Evolutionary conservation across 805 yeast genomes (phyloP), one percentile per base, ranked within the genome.

Genomic region (Maudiozyma bulderi): DNA sequence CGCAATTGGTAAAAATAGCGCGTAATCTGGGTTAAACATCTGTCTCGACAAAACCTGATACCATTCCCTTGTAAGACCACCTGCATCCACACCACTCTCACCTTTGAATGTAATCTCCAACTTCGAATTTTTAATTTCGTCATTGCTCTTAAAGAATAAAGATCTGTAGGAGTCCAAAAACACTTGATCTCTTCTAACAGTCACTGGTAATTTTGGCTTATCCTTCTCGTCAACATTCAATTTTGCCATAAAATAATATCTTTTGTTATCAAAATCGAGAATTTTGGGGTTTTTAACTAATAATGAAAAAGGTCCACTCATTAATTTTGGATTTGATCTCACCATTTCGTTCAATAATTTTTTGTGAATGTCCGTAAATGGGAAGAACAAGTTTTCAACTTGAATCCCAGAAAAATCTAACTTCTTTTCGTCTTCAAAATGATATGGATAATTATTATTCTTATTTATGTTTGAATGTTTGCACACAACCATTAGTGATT

Each of bases 11-110:
- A 84, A 73, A 63, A 91, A 93, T 53, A 93, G 70, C 0, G 96
- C 97, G 69, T 89, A 89, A 59, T 88, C 95, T 0, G 98, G 95
- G 62, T 91, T 89, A 69, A 93, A 88, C 87, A 93, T 90, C 64
- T 91, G 97, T 53, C 96, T 75, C 0, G 96, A 82, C 44, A 93
- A 68, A 5, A 90, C 95, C 63, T 90, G 97, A 60, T 84, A 90
- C 99, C 99, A 93, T 65, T 93, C 99, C 60, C 99, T 75, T 0
- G 97, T 86, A 13, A 93, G 82, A 40, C 99, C 99, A 56, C 99
- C 99, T 3, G 96, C 99, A 73, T 93, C 99, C 45, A 93, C 86
- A 56, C 98, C 99, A 48, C 84, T 84, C 66, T 93, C 99, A 1
- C 95, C 96, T 53, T 81, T 81, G 70, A 93, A 93, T n/a, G 76